Conservation (phyloP, 139 green algal genomes). For the Dunaliella sp. region DNA sequence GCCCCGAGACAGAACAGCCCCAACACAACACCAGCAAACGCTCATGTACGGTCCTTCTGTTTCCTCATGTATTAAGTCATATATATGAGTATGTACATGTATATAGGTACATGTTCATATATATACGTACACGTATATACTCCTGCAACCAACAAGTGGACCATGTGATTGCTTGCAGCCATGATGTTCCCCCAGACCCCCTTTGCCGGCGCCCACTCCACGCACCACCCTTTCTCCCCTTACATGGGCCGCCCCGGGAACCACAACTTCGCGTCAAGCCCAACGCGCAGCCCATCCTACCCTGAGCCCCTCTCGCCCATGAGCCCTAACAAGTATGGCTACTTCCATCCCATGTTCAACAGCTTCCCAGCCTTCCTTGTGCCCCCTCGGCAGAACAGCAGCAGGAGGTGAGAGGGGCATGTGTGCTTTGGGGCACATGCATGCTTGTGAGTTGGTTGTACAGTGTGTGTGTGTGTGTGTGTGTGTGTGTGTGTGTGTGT, state of each 20-base stretch:
- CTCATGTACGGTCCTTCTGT: no score
- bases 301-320: neutral
- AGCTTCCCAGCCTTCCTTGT: slow-evolving; percentile 27
- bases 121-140: no score
- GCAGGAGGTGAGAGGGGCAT: neutral
- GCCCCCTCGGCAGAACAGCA: neutral
- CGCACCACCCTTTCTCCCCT: slow-evolving; percentile 14
- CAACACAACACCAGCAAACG: no score
- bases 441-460: neutral
- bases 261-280: neutral
- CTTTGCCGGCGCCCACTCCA: slow-evolving; percentile 24
- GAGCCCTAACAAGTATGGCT: slow-evolving; percentile 8
- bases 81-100: no score
- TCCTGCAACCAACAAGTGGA: no score
- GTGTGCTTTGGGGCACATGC: neutral
- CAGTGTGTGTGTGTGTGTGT: neutral
- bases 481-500: neutral
- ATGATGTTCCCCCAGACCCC: slow-evolving; percentile 55
- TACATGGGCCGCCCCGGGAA: neutral
- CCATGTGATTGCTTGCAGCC: slow-evolving; percentile 20
- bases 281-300: slow-evolving; percentile 14
- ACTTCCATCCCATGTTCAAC: slow-evolving; percentile 50
- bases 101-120: no score
- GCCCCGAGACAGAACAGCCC: no score
- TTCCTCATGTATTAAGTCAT: no score